Conservation (phyloP, 176 grass and related monocot species). For the Panicum miliaceum region DNA sequence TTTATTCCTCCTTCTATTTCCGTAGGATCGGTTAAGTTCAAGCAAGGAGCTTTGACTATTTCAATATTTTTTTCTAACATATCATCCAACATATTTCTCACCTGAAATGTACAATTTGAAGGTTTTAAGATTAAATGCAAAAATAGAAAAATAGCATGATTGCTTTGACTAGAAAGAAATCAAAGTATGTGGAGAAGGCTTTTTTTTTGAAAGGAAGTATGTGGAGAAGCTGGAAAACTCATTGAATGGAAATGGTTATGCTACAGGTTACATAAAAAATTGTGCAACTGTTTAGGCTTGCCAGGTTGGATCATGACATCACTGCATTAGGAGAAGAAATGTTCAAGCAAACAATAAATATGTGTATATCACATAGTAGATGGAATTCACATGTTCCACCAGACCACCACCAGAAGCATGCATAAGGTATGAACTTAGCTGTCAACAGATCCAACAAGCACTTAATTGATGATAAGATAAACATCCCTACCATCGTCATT, state of each 20-base stretch:
- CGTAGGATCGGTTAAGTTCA: slow-evolving; percentile 33
- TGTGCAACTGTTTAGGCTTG: background rate
- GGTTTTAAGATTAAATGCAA: slow-evolving; percentile 18
- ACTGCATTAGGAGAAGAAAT: slow-evolving; percentile 3
- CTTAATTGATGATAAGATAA: slow-evolving; percentile 9
- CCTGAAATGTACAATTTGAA: slow-evolving; percentile 54
- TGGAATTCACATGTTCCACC: background rate
- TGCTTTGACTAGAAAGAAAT: slow-evolving; percentile 7
- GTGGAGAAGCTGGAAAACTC: background rate
- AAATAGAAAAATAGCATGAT: background rate
- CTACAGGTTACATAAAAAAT: background rate
- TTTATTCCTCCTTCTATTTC: slow-evolving; percentile 65
- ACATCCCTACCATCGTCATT: background rate
- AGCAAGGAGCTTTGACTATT: slow-evolving; percentile 61
- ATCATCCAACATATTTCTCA: slow-evolving; percentile 81
- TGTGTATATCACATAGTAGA: background rate
- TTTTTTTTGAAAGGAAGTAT: too few species aligned
- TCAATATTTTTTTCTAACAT: slow-evolving; percentile 77
- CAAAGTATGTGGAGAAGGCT: background rate
- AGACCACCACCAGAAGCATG: background rate
- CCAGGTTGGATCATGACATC: background rate
- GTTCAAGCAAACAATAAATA: background rate
- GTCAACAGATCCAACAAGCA: background rate
- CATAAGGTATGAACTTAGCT: background rate
- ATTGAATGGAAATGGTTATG: background rate